These are phyloP conservation scores for Candida silvicultrix DNA, from an alignment of 805 yeast species.

Conservation along the genomic window DNA sequence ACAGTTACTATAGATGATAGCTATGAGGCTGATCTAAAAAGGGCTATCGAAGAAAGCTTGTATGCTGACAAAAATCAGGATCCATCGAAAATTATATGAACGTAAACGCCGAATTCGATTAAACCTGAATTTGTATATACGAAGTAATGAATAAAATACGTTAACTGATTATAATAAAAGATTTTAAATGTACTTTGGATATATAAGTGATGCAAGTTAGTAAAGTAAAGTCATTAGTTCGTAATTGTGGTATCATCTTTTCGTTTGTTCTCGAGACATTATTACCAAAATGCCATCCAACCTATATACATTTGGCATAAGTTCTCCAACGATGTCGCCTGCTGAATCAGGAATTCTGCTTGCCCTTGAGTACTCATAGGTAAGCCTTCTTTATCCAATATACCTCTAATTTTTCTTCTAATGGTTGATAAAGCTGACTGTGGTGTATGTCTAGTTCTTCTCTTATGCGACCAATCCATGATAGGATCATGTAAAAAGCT, in stretches of 20 bases:
- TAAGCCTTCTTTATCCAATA: constrained; percentile 72
- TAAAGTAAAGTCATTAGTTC: too few species aligned
- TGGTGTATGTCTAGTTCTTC: constrained; percentile 40
- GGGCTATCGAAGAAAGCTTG: not conserved
- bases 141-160: not conserved
- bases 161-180: too few species aligned
- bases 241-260: too few species aligned
- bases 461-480: constrained; percentile 60
- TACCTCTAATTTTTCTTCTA: constrained; percentile 77
- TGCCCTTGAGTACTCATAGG: constrained; percentile 91
- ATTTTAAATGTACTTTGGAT: too few species aligned
- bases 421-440: constrained; percentile 66
- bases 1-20: not conserved
- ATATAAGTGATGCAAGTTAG: too few species aligned
- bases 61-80: not conserved
- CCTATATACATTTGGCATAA: constrained; percentile 89
- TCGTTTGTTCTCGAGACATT: too few species aligned
- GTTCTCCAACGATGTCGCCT: constrained; percentile 67
- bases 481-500: constrained; percentile 91
- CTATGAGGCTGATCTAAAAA: not conserved
- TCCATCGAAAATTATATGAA: not conserved
- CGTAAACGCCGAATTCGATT: not conserved
- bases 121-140: not conserved
- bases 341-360: constrained; percentile 81
- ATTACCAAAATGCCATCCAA: constrained; percentile 75